Conservation (phyloP, 495 filamentous ascomycete genomes). For the Neurospora sublineolata region DNA sequence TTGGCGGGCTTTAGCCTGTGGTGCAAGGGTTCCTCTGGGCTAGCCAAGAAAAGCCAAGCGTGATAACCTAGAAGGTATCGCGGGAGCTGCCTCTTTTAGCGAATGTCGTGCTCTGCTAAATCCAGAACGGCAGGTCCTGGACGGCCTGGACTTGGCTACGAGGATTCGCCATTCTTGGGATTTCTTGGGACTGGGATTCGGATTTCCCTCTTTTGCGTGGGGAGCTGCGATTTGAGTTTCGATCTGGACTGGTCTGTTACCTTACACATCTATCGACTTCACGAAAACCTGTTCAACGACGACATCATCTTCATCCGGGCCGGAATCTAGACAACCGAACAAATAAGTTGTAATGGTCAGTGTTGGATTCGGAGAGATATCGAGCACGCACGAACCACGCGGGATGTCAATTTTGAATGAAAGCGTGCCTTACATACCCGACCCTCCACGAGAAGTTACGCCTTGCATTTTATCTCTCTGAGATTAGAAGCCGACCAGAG, state of each 20-base stretch:
- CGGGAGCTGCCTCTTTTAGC: not conserved
- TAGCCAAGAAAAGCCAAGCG: not conserved
- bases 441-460: not conserved
- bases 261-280: not conserved
- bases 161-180: not conserved
- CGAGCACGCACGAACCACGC: not conserved
- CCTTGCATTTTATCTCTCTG: not conserved
- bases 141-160: not conserved
- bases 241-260: not conserved
- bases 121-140: not conserved
- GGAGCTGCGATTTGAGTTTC: not conserved
- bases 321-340: not conserved
- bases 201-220: not conserved
- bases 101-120: not conserved
- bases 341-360: not conserved
- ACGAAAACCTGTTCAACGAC: not conserved
- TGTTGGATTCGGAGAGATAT: not conserved
- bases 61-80: no score
- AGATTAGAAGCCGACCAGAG: not conserved
- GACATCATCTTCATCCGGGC: not conserved
- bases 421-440: not conserved
- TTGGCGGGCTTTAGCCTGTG: not conserved
- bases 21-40: not conserved
- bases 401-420: not conserved
- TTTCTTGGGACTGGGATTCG: not conserved